Evolutionary conservation across 108 stramenopile genomes (phyloP).

Genomic region (Cylindrotheca closterium): DNA sequence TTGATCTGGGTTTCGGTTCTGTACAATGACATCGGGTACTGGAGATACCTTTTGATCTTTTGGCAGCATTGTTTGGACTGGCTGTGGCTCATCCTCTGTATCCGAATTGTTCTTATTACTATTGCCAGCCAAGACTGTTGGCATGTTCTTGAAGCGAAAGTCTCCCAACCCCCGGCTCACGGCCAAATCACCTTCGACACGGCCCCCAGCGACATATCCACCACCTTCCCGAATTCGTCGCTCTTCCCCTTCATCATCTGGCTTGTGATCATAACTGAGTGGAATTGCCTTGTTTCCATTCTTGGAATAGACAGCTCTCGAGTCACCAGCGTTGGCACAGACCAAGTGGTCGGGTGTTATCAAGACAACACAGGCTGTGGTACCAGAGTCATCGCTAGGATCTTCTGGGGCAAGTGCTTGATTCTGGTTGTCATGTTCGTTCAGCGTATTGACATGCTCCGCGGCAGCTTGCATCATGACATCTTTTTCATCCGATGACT

Average conservation of each 20-base stretch:
- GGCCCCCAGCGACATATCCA: constrained; percentile 75
- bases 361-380: constrained; percentile 84
- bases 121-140: constrained; percentile 21
- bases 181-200: constrained; percentile 96
- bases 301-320: constrained; percentile 53
- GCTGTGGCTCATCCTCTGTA: background rate
- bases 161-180: constrained; percentile 93
- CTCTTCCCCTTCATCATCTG: constrained; percentile 70
- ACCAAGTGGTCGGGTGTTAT: constrained; percentile 84
- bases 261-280: constrained; percentile 95
- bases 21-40: constrained; percentile 77
- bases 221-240: constrained; percentile 64
- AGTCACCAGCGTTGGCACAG: constrained; percentile 97
- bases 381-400: constrained; percentile 53
- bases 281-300: constrained; percentile 70
- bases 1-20: constrained; percentile 49
- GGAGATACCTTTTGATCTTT: constrained; percentile 81
- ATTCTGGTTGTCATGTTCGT: background rate
- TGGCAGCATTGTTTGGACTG: constrained; percentile 15
- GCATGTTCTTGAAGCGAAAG: constrained; percentile 69
- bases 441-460: background rate
- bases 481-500: background rate
- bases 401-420: constrained; percentile 10
- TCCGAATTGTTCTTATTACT: background rate
- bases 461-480: background rate